These are phyloP conservation scores for Peronospora tabacina DNA, from an alignment of 352 stramenopile genomes.

Conservation along the genomic window DNA sequence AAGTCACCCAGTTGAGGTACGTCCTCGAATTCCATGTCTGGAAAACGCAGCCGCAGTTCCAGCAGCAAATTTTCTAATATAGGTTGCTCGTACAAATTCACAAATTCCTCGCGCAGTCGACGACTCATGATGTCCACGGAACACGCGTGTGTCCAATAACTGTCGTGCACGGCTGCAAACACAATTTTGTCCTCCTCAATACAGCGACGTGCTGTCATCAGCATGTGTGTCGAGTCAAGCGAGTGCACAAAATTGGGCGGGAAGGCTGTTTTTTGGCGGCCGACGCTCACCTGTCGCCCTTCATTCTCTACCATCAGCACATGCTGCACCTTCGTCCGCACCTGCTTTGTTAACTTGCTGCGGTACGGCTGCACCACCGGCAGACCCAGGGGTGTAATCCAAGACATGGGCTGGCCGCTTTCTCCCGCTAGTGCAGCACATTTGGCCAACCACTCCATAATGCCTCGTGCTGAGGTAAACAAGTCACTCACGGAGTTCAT, in stretches of 20 bases:
- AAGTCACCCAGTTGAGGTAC: conserved; percentile 90
- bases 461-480: conserved; percentile 92
- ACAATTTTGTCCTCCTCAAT: conserved; percentile 82
- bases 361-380: conserved; percentile 98
- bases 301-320: conserved; percentile 82
- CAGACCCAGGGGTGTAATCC: conserved; percentile 97
- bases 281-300: conserved; percentile 48
- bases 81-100: conserved; percentile 96
- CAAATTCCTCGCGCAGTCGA: conserved; percentile 87
- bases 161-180: conserved; percentile 99
- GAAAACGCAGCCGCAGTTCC: conserved; percentile 92
- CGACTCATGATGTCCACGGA: conserved; percentile 96
- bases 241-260: conserved; percentile 99
- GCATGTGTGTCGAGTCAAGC: conserved; percentile 99
- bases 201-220: conserved; percentile 96
- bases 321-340: conserved; percentile 84
- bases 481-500: conserved; percentile 96
- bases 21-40: conserved; percentile 90
- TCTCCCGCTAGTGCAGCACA: conserved; percentile 64
- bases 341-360: conserved; percentile 61
- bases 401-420: conserved; percentile 93
- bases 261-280: conserved; percentile 94
- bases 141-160: conserved; percentile 97
- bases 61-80: conserved; percentile 93
- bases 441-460: conserved; percentile 89